Evolutionary conservation across 345 rosid genomes (phyloP), one percentile per base, ranked within the genome.

Genomic region (Sonneratia caseolaris): DNA sequence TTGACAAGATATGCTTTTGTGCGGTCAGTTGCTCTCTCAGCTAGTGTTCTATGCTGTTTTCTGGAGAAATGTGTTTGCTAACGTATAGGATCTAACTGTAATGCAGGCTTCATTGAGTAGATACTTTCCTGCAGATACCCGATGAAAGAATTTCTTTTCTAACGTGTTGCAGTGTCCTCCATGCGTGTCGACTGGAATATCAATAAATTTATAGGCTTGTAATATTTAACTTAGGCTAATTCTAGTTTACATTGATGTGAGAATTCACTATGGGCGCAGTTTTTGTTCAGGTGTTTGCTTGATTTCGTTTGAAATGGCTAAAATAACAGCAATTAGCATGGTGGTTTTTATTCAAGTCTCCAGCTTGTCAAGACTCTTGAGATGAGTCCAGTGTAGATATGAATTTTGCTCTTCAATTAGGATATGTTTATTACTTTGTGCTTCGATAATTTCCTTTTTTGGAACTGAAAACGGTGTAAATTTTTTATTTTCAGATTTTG

Each of bases 401-500:
- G 16, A 53, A 4, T 4, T 53, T 53, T 53, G 15, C 59, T 53
- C 59, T 57, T 7, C 12, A n/a, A 57, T 57, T 57, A 8, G 64
- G 64, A n/a, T 57, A 10, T 5, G 1, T 21, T 57, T 57, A 10
- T 22, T 57, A 7, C 32, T 57, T 57, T 22, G 3, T 57, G 35
- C 35, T 57, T n/a, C 35, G 5, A 10, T 7, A 8, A 10, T 57
- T 57, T 22, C 19, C 24, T 9, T 55, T n/a, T 57, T 22, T 9
- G 10, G 35, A 57, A 22, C 55, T 70, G 37, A n/a, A 59, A 10
- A 10, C 16, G 2, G 49, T 56, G 51, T 68, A 27, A 68, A 43
- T n/a, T 68, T 10, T 27, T 16, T 32, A 71, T 57, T 71, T 66
- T 71, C 80, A 89, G 99, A 89, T 72, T 92, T 95, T 73, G 96